Percentiles rank a stretch among this genome's conserved stretches.
Evolutionary conservation across 1,284 basidiomycete genomes (phyloP).

Genomic region (Macrocystidia cucumis): DNA sequence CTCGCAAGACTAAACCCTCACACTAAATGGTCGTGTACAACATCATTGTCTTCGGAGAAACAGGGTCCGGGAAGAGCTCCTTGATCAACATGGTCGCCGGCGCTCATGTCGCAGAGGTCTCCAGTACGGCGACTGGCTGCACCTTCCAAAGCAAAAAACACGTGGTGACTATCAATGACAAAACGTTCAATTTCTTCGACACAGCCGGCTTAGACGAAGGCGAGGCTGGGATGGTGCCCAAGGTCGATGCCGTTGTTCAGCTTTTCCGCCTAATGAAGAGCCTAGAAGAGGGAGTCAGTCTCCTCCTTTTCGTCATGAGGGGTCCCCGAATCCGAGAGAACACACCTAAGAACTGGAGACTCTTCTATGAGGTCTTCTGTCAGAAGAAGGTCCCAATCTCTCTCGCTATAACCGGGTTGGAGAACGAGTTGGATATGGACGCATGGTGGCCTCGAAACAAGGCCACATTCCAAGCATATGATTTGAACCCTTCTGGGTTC

Average conservation of each 20-base stretch:
- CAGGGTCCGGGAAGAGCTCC: slow-evolving; percentile 23
- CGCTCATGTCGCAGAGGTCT: slow-evolving; percentile 9
- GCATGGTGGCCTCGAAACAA: slow-evolving; percentile 31
- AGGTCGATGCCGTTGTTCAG: slow-evolving; percentile 21
- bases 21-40: slow-evolving; percentile 9
- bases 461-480: slow-evolving; percentile 18
- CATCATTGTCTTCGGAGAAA: slow-evolving; percentile 22
- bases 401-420: slow-evolving; percentile 32
- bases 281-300: slow-evolving; percentile 29
- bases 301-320: slow-evolving; percentile 32
- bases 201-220: slow-evolving; percentile 34
- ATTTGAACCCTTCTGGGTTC: slow-evolving; percentile 22
- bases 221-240: slow-evolving; percentile 18
- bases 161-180: slow-evolving; percentile 10
- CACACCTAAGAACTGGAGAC: slow-evolving; percentile 26
- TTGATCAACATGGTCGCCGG: slow-evolving; percentile 22
- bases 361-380: slow-evolving; percentile 33
- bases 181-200: slow-evolving; percentile 21
- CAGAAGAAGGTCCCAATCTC: slow-evolving; percentile 26
- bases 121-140: slow-evolving; percentile 13
- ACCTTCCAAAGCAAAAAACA: slow-evolving; percentile 14
- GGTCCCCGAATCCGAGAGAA: slow-evolving; percentile 26
- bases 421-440: slow-evolving; percentile 29
- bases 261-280: slow-evolving; percentile 23
- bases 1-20: slow-evolving; percentile 1